These are phyloP conservation scores for Collybiopsis luxurians DNA, from an alignment of 768 basidiomycete genomes.

Conservation along the genomic window DNA sequence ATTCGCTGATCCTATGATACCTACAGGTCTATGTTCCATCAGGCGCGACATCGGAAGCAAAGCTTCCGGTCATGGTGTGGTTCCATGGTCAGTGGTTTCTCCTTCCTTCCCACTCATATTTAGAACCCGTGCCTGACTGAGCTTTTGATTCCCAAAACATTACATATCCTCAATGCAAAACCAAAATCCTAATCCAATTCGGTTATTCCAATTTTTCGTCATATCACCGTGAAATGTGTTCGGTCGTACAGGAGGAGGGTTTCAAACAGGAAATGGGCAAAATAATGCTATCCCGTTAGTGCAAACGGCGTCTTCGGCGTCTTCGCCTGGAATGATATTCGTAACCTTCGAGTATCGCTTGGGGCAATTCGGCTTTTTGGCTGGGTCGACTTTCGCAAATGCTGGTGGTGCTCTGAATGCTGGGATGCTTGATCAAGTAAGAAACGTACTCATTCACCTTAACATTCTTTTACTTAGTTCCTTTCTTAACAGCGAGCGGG, in stretches of 20 bases:
- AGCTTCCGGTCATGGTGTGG: slow-evolving; percentile 34
- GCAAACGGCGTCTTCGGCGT: slow-evolving; percentile 26
- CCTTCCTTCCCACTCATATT: background rate
- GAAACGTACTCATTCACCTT: background rate
- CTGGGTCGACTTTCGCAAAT: slow-evolving; percentile 17
- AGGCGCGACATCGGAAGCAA: slow-evolving; percentile 6
- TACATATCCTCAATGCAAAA: too few species aligned
- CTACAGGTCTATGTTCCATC: slow-evolving; percentile 18
- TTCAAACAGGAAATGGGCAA: slow-evolving; percentile 33
- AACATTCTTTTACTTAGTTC: background rate
- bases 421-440: slow-evolving; percentile 39
- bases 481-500: slow-evolving; percentile 7
- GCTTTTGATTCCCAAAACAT: background rate
- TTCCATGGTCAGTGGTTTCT: slow-evolving; percentile 33
- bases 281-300: slow-evolving; percentile 29
- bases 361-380: slow-evolving; percentile 40
- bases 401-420: slow-evolving; percentile 33
- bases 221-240: too few species aligned
- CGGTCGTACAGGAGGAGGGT: slow-evolving; percentile 42
- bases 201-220: background rate
- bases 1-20: too few species aligned
- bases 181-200: too few species aligned
- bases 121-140: too few species aligned
- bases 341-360: slow-evolving; percentile 41
- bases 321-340: slow-evolving; percentile 32